Evolutionary conservation across 164 flowering plant species (phyloP).

Genomic region (Kalanchoe fedtschenkoi): DNA sequence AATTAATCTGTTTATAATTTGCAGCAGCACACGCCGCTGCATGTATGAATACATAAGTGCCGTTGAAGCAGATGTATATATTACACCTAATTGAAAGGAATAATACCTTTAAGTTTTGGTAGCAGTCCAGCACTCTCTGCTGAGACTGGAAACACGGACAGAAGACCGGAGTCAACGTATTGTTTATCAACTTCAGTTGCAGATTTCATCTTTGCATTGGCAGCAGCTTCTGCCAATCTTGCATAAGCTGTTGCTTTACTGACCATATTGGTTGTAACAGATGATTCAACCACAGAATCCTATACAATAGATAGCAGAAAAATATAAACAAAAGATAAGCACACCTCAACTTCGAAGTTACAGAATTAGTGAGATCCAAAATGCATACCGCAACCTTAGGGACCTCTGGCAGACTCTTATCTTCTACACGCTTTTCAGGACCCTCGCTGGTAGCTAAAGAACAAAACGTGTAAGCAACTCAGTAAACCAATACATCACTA

Average conservation of each 20-base stretch:
- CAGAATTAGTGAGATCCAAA: neutral
- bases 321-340: conserved; percentile 2
- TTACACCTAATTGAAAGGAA: conserved; percentile 1
- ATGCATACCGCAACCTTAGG: too few relatives aligned
- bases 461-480: neutral
- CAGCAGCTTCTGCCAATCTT: conserved; percentile 49
- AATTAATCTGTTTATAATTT: too few relatives aligned
- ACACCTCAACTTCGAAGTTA: neutral
- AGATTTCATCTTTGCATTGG: conserved; percentile 2
- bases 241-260: conserved; percentile 62
- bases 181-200: conserved; percentile 19
- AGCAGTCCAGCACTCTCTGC: conserved; percentile 75
- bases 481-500: neutral
- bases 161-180: conserved; percentile 29
- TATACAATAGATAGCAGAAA: neutral
- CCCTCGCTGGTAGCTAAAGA: conserved; percentile 2
- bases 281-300: too few relatives aligned
- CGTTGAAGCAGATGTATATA: neutral
- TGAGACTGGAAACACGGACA: conserved; percentile 68
- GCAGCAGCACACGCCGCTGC: neutral
- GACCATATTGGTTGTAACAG: too few relatives aligned
- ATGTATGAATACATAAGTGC: neutral
- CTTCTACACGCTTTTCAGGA: conserved; percentile 18
- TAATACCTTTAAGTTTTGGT: conserved; percentile 49
- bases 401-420: conserved; percentile 11